Base-by-base conservation (phyloP, 768 basidiomycete genomes). In the Daedalea quercina region DNA sequence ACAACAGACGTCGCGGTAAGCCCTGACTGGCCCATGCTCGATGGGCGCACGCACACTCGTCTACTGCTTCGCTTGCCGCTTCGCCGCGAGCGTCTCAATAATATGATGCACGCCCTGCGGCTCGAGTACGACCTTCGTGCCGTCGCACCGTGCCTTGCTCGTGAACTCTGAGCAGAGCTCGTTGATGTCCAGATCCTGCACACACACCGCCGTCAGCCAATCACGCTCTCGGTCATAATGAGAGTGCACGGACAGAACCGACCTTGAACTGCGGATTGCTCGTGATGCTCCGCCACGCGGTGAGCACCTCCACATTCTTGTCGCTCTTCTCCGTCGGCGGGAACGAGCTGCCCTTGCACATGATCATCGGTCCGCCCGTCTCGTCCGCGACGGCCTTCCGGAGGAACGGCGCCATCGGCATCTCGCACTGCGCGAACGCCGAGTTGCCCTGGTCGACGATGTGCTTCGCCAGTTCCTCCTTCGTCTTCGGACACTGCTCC, bases 91-190 rank as follows among this genome's bases (percentile, higher is more conserved):
- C 45, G 61, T 68, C 57, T 76, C 73, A 55, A 79, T 68, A 46
- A 78, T 66, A 37, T 72, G 69, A 48, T 66, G 68, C 53, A 77
- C 70, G 34, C 73, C 68, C 54, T 71, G 66, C 6, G 75, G 74
- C 55, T 79, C 87, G 45, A 92, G 68, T 19, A 91, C 90, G 35
- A 90, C 85, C 70, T 87, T 89, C 24, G 81, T 82, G 34, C 90
- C 90, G 55, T 91, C 90, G 62, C 90, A 93, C 43, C 81, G 76
- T 44, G 90, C 90, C 71, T 93, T 92, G 63, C 68, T 78, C 44
- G 87, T 78, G 63, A 93, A 90, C 67, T 91, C 86, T 7, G 80
- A 60, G 63, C 90, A 93, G 22, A 93, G 72, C 45, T 85, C 77
- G 59, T 85, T 88, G 53, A 92, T 81, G 61, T 92, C 90, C 35